phyloP scores from a whole-genome alignment of 1,284 basidiomycete species.

The Cryptococcus sp. region DNA sequence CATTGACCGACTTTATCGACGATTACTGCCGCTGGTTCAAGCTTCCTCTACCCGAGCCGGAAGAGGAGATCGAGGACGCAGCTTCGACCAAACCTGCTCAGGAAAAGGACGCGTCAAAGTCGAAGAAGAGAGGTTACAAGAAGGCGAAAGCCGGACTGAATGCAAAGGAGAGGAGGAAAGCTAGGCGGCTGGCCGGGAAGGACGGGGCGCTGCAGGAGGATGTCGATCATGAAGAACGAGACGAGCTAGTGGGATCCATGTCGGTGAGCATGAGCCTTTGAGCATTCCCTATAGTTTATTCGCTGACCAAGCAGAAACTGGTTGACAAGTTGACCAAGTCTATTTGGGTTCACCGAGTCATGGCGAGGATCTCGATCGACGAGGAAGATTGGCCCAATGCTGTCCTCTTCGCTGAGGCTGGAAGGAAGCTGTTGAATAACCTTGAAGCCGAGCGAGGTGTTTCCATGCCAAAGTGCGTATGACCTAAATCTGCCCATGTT shows the following conservation, averaged over 20 bases:
- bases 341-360: conserved; percentile 65
- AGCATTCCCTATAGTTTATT: background rate
- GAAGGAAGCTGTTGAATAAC: conserved; percentile 57
- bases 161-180: conserved; percentile 32
- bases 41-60: conserved; percentile 51
- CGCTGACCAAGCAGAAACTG: conserved; percentile 22
- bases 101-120: conserved; percentile 23
- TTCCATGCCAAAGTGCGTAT: conserved; percentile 48
- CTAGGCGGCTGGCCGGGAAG: conserved; percentile 23
- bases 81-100: background rate
- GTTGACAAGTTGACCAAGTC: conserved; percentile 52
- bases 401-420: conserved; percentile 64
- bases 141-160: conserved; percentile 25
- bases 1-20: conserved; percentile 57
- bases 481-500: background rate
- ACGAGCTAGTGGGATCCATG: conserved; percentile 39
- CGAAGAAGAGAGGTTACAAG: conserved; percentile 12
- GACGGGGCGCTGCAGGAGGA: conserved; percentile 38
- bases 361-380: conserved; percentile 64
- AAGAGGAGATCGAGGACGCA: conserved; percentile 44
- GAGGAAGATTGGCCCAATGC: conserved; percentile 74
- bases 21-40: conserved; percentile 64
- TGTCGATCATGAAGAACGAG: conserved; percentile 37
- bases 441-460: conserved; percentile 59
- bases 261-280: conserved; percentile 14